Percentiles rank a stretch among this genome's conserved stretches.
Evolutionary conservation across 2,329 filamentous ascomycete species (phyloP).

Genomic region (Sclerotinia borealis): DNA sequence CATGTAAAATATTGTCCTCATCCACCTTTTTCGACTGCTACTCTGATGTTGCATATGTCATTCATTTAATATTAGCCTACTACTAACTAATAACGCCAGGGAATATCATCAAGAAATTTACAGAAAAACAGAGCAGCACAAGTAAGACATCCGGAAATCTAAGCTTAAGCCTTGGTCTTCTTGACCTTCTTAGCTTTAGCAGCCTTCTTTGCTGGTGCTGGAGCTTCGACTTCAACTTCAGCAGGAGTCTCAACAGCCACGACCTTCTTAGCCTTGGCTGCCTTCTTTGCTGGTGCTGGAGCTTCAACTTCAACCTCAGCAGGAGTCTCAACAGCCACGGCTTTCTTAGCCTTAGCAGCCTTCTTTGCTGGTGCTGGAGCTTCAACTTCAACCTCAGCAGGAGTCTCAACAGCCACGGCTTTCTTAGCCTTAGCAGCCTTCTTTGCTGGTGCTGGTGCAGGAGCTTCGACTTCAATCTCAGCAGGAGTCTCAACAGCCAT

Average conservation of each 20-base stretch:
- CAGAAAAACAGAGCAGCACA: background rate
- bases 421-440: background rate
- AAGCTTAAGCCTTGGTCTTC: background rate
- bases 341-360: background rate
- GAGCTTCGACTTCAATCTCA: background rate
- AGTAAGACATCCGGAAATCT: background rate
- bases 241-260: too few relatives aligned
- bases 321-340: too few relatives aligned
- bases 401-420: background rate
- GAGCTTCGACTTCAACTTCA: too few relatives aligned
- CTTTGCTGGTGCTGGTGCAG: background rate
- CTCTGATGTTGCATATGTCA: too few relatives aligned
- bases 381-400: background rate
- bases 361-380: background rate
- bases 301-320: too few relatives aligned
- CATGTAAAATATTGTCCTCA: background rate
- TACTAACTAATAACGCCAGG: conserved; percentile 3
- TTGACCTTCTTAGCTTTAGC: too few relatives aligned
- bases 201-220: too few relatives aligned
- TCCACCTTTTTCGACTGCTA: background rate
- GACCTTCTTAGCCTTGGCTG: too few relatives aligned
- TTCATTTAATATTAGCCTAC: too few relatives aligned
- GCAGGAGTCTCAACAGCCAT: conserved; percentile 19
- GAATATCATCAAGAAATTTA: conserved; percentile 4
- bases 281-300: too few relatives aligned